Percentiles rank a stretch among this genome's conserved stretches.
Conservation (phyloP, 352 stramenopile species). For the Nothophytophthora sp. region DNA sequence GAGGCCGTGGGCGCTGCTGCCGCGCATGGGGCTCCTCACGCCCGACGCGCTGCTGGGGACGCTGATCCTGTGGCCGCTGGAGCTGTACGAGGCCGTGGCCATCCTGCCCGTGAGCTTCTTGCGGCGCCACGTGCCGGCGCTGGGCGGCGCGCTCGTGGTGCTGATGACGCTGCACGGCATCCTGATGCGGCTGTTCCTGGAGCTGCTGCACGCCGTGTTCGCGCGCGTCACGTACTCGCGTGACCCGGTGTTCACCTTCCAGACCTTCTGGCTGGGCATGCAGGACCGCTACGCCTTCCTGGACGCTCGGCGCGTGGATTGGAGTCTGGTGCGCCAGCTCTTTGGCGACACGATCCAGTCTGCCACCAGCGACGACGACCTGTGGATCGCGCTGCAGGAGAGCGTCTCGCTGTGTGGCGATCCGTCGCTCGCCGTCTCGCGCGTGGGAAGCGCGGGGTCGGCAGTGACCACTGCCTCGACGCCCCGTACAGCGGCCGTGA, state of each 20-base stretch:
- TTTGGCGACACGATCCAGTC: slow-evolving; percentile 67
- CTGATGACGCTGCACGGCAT: slow-evolving; percentile 79
- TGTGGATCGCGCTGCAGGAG: slow-evolving; percentile 80
- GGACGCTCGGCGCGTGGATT: slow-evolving; percentile 49
- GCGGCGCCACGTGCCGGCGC: slow-evolving; percentile 67
- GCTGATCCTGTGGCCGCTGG: slow-evolving; percentile 63
- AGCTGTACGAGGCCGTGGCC: slow-evolving; percentile 74
- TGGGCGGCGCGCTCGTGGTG: slow-evolving; percentile 77
- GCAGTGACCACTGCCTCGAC: neutral
- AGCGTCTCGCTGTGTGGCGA: slow-evolving; percentile 75
- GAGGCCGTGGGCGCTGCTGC: slow-evolving; percentile 25
- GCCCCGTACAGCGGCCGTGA: too few species aligned
- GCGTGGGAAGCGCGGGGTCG: slow-evolving; percentile 12
- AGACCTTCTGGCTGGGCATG: slow-evolving; percentile 70
- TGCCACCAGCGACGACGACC: slow-evolving; percentile 72
- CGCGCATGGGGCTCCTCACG: slow-evolving; percentile 29
- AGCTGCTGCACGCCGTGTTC: slow-evolving; percentile 66
- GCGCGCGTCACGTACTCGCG: slow-evolving; percentile 65
- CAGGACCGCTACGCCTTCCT: slow-evolving; percentile 72
- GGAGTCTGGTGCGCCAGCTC: slow-evolving; percentile 67
- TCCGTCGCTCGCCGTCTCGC: slow-evolving; percentile 54
- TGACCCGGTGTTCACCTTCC: slow-evolving; percentile 73
- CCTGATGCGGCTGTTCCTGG: slow-evolving; percentile 64
- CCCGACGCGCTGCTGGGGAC: slow-evolving; percentile 53
- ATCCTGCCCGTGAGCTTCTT: slow-evolving; percentile 79